Conservation (phyloP, 2,329 filamentous ascomycete genomes). For the Emmonsia crescens region DNA sequence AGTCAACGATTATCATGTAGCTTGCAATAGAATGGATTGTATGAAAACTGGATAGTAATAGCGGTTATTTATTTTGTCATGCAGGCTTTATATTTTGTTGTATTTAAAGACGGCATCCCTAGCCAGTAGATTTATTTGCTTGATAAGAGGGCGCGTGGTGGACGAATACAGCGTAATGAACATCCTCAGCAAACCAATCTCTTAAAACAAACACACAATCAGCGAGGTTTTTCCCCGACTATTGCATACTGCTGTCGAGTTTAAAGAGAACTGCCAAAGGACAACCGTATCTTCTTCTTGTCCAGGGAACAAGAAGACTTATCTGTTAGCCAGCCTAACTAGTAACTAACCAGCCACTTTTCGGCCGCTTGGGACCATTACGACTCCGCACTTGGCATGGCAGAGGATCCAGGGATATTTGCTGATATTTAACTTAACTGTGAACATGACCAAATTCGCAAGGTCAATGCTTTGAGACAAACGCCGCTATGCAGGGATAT, state of each 20-base stretch:
- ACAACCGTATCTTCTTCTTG: too few species aligned
- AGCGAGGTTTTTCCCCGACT: too few species aligned
- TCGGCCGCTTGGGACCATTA: not conserved
- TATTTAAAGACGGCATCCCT: not conserved
- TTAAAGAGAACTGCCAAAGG: too few species aligned
- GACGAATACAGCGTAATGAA: too few species aligned
- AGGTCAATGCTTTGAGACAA: not conserved
- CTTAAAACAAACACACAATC: too few species aligned
- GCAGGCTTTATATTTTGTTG: not conserved
- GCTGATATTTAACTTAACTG: not conserved
- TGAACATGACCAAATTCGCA: too few species aligned
- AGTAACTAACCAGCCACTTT: not conserved
- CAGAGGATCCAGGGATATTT: too few species aligned
- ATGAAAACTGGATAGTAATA: not conserved
- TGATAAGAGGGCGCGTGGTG: too few species aligned
- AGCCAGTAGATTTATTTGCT: not conserved
- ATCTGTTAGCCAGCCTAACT: too few species aligned
- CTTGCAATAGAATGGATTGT: not conserved
- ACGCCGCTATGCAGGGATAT: not conserved
- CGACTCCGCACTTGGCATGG: not conserved
- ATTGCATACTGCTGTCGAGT: too few species aligned
- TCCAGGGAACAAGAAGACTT: too few species aligned
- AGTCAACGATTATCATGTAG: not conserved
- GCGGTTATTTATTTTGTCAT: too few species aligned
- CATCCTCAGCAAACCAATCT: not conserved